Evolutionary conservation across 768 basidiomycete genomes (phyloP).

Genomic region (Lentinus brumalis): DNA sequence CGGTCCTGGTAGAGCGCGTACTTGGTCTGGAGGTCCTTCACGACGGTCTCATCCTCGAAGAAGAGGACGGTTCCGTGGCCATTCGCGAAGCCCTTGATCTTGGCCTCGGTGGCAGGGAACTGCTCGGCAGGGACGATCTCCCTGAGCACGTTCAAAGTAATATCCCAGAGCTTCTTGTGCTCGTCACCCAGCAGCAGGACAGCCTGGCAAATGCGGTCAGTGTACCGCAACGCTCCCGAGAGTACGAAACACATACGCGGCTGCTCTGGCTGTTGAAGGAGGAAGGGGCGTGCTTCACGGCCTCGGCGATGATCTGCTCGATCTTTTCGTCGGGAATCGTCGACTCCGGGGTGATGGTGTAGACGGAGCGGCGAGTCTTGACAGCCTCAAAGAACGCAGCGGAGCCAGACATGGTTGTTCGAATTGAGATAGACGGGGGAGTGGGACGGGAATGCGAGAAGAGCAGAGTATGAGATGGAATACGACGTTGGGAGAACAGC

Average conservation of each 20-base stretch:
- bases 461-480: background rate
- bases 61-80: conserved; percentile 28
- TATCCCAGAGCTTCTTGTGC: conserved; percentile 28
- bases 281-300: conserved; percentile 23
- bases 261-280: conserved; percentile 26
- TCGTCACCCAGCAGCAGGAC: conserved; percentile 24
- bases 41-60: conserved; percentile 23
- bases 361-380: conserved; percentile 23
- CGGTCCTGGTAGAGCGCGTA: conserved; percentile 23
- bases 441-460: background rate
- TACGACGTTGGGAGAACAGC: background rate
- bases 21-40: conserved; percentile 21
- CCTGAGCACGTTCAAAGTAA: conserved; percentile 20
- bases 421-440: background rate
- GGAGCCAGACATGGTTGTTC: conserved; percentile 17
- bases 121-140: conserved; percentile 22
- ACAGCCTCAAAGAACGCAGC: conserved; percentile 24
- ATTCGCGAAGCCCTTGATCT: conserved; percentile 21
- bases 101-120: conserved; percentile 19
- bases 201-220: conserved; percentile 3
- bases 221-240: no score
- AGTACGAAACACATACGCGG: conserved; percentile 11
- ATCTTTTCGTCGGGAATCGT: conserved; percentile 24
- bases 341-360: conserved; percentile 22
- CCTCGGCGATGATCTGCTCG: conserved; percentile 21